Evolutionary conservation across 768 basidiomycete species (phyloP).

Genomic region (Filobasidium wieringae): DNA sequence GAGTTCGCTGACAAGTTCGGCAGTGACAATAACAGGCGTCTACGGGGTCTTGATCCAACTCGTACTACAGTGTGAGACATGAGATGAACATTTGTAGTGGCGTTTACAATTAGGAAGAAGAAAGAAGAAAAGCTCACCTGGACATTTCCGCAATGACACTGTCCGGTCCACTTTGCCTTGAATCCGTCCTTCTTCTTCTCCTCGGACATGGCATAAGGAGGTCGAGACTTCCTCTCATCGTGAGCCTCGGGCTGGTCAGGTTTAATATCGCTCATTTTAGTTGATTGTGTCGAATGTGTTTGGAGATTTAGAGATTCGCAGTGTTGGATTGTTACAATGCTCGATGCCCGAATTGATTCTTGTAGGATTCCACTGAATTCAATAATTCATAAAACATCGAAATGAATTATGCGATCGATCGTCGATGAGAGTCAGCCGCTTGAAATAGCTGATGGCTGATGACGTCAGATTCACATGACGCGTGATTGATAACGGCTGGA

Average conservation of each 20-base stretch:
- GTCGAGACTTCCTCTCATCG: constrained; percentile 4
- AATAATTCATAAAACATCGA: no score
- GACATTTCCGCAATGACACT: constrained; percentile 14
- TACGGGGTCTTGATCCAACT: constrained; percentile 13
- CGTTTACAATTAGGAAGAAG: no score
- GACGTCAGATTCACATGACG: no score
- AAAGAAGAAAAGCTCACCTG: background rate
- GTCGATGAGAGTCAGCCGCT: no score
- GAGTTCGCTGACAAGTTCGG: constrained; percentile 8
- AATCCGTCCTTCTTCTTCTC: constrained; percentile 17
- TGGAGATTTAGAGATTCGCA: background rate
- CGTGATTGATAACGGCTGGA: no score
- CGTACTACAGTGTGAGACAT: constrained; percentile 2
- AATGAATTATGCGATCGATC: no score
- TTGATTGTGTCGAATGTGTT: background rate
- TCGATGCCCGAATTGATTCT: no score
- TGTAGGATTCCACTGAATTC: no score
- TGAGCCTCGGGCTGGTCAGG: constrained; percentile 6
- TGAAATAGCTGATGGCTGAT: no score
- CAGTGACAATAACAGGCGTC: constrained; percentile 14
- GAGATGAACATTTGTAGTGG: no score
- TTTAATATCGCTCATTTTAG: constrained; percentile 8
- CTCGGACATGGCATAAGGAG: constrained; percentile 11
- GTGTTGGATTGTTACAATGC: no score
- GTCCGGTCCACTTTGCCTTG: constrained; percentile 12